Evolutionary conservation across 2,329 filamentous ascomycete genomes (phyloP), one percentile per base, ranked within the genome.

Genomic region (Trichoderma cornu-damae): DNA sequence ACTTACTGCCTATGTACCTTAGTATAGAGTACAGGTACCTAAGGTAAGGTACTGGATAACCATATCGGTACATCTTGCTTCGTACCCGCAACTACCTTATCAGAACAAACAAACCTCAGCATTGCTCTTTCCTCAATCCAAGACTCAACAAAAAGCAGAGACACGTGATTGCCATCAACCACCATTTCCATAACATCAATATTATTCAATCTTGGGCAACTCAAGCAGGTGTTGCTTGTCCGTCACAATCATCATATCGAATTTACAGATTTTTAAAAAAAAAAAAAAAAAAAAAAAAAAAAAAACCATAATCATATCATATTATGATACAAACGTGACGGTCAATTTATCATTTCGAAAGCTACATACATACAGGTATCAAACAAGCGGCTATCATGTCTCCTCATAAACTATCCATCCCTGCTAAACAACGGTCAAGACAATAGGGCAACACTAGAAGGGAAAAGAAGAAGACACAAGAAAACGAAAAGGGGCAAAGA

Each of bases 351-450:
- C 42, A 20, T 55, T 55, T 42, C n/a, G n/a, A 55, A 55, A 38
- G 22, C 34, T 46, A 58, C 49, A 53, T 46, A 58, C 49, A 53
- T 47, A 53, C 49, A 51, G 48, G 43, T 58, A 58, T 58, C 48
- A 53, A 58, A 40, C 53, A 57, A n/a, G 34, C 32, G 56, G 50
- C 49, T 51, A 32, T 55, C 50, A 59, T 56, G 48, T 59, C 59
- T 48, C 51, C 47, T 61, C 57, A 47, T 61, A 50, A n/a, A 53
- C 51, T 57, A 47, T 57, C 52, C 60, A 44, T 37, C 32, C 20
- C 11, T 20, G 37, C 32, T 46, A 52, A 42, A 49, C 48, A 58
- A 51, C 9, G 35, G 30, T 38, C 18, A 40, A 18, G 14, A 51
- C 7, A 46, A 51, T 40, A 30, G 35, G 24, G 16, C 11, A 42